These are phyloP conservation scores for Tephrocybe rancida DNA, from an alignment of 768 basidiomycete genomes.

Conservation along the genomic window DNA sequence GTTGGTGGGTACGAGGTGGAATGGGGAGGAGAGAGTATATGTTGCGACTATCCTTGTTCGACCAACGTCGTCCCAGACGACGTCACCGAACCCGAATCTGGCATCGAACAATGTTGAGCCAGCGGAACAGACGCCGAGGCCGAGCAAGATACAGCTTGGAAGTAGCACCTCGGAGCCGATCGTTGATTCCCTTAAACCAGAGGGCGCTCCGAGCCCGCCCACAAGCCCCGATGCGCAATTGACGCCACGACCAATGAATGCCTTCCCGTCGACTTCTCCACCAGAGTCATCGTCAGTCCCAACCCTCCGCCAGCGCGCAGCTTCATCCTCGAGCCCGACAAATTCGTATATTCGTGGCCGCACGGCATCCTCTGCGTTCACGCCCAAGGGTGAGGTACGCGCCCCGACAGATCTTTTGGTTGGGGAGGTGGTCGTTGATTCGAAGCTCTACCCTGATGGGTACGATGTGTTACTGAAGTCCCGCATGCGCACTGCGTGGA, in stretches of 20 bases:
- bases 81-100: constrained; percentile 8
- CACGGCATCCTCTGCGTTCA: constrained; percentile 61
- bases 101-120: neutral
- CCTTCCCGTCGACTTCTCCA: neutral
- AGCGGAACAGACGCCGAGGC: constrained; percentile 39
- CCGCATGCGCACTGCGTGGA: constrained; percentile 36
- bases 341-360: constrained; percentile 31
- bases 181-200: neutral
- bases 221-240: neutral
- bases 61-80: constrained; percentile 22
- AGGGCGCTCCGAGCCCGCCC: neutral
- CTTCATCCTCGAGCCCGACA: constrained; percentile 26
- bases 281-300: constrained; percentile 25
- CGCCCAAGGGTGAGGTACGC: constrained; percentile 60
- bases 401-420: constrained; percentile 72
- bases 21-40: constrained; percentile 53
- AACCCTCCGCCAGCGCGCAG: constrained; percentile 31
- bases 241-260: neutral
- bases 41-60: constrained; percentile 51
- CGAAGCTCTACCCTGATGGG: constrained; percentile 78
- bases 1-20: constrained; percentile 58
- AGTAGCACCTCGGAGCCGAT: neutral
- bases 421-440: constrained; percentile 79
- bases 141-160: constrained; percentile 38
- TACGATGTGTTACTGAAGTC: constrained; percentile 58